Percentiles rank a stretch among this genome's conserved stretches.
Evolutionary conservation across 1,284 basidiomycete genomes (phyloP).

Genomic region (Cutaneotrichosporon mucoides): DNA sequence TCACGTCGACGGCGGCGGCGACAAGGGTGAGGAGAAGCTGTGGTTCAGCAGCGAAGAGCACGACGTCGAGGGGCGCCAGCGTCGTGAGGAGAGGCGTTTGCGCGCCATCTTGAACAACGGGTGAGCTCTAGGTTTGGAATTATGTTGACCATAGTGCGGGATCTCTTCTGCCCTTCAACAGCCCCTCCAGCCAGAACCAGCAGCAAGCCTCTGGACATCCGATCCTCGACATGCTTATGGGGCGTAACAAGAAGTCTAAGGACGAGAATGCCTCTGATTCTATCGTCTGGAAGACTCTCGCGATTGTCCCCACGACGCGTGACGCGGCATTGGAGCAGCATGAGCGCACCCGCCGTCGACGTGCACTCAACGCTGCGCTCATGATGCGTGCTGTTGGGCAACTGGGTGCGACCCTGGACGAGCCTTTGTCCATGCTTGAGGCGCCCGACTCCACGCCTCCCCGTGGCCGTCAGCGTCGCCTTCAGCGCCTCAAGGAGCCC

Average conservation of each 20-base stretch:
- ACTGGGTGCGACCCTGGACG: constrained; percentile 63
- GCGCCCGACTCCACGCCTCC: constrained; percentile 53
- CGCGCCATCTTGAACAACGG: constrained; percentile 21
- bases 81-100: constrained; percentile 29
- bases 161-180: constrained; percentile 15
- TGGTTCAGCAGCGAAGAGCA: constrained; percentile 42
- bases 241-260: constrained; percentile 10
- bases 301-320: constrained; percentile 64
- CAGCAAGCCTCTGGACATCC: constrained; percentile 5
- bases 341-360: constrained; percentile 60
- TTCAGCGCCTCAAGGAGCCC: constrained; percentile 65
- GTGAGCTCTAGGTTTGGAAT: constrained; percentile 10
- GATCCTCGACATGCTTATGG: constrained; percentile 15
- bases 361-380: constrained; percentile 36
- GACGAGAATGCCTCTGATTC: background rate
- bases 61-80: constrained; percentile 26
- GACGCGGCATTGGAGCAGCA: constrained; percentile 58
- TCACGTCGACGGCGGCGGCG: constrained; percentile 13
- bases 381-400: constrained; percentile 61
- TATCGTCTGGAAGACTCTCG: constrained; percentile 53
- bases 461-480: constrained; percentile 63
- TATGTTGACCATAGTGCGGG: constrained; percentile 11
- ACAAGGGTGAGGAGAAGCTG: constrained; percentile 22
- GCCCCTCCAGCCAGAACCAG: background rate
- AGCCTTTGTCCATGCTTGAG: constrained; percentile 31